Conservation (phyloP, 2,329 filamentous ascomycete species). For the Sordariomycetes sp. region DNA sequence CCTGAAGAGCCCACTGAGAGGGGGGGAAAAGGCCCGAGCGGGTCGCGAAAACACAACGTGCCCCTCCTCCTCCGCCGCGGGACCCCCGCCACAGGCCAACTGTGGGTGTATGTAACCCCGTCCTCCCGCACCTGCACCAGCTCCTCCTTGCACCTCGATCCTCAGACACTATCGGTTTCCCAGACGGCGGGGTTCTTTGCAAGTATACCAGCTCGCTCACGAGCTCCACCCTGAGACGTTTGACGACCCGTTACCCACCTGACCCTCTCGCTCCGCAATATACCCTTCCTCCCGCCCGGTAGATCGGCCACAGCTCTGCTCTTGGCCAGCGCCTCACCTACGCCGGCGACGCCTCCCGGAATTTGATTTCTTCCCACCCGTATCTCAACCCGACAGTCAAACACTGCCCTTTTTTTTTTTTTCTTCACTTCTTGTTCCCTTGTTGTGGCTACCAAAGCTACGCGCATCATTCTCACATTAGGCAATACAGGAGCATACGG, state of each 20-base stretch:
- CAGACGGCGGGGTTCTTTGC: not conserved
- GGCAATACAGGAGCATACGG: not conserved
- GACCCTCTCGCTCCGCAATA: too few relatives aligned
- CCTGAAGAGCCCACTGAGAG: not conserved
- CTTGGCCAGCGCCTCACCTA: too few relatives aligned
- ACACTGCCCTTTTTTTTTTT: not conserved
- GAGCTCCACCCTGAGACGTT: not conserved
- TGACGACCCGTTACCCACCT: not conserved
- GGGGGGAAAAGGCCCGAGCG: constrained; percentile 4
- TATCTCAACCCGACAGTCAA: not conserved
- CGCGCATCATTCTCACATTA: not conserved
- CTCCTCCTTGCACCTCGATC: not conserved
- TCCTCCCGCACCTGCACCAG: too few relatives aligned
- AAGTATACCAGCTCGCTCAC: not conserved
- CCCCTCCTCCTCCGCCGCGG: constrained; percentile 1
- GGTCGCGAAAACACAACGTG: constrained; percentile 2
- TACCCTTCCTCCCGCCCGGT: too few relatives aligned
- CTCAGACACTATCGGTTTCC: not conserved
- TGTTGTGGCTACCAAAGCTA: not conserved
- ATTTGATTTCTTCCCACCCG: not conserved
- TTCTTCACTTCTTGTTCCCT: too few relatives aligned
- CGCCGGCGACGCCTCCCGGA: too few relatives aligned
- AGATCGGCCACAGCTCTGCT: too few relatives aligned
- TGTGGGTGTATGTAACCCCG: not conserved
- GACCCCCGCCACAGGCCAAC: not conserved